Base-by-base conservation (phyloP, 192 early-diverging fungal species). In the Globomyces pollinis-pini region DNA sequence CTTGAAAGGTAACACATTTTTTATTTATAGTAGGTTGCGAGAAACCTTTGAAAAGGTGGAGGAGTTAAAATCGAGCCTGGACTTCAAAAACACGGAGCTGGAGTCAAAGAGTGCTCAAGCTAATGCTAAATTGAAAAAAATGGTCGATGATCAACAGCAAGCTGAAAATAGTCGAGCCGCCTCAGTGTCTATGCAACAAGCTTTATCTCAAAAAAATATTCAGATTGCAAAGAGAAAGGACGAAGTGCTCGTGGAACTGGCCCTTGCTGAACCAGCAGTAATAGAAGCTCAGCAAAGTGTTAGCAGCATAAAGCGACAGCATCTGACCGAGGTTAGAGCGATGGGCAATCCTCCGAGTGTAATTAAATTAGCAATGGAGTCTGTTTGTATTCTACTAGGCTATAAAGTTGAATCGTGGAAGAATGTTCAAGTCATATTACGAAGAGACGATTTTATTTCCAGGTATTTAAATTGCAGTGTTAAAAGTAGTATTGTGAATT, bases 331-430 rank as follows among this genome's bases (percentile, higher is more conserved):
- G 80, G 88, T 99, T 26, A 81, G 96, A 61, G 60, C 89, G 0
- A 98, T 99, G 96, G 84, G 80, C 42, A 99, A 96, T 55, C 98
- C 98, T 50, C 98, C 98, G 3, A 83, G 82, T 59, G 87, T 86
- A 1, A 96, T 99, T 57, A 95, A 97, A 70, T 65, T 98, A 61
- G 91, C 98, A 8, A 89, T 99, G 86, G 95, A 96, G 55, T 86
- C 91, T 47, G 98, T 99, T 9, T 99, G 98, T 71, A 86, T 85
- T 12, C 68, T 99, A 38, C 82, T 99, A 13, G 94, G 94, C 15
- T 81, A 89, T 66, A 86, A 82, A 35, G 64, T 84, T 59, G 86
- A 89, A 0, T 83, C 78, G 54, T 99, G 98, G 98, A 96, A 93
- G 71, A 75, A 79, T 21, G 87, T 97, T 12, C 93, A 96, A 70